phyloP scores from a whole-genome alignment of 2,329 filamentous ascomycete genomes.

The Aspergillus pseudotamarii region DNA sequence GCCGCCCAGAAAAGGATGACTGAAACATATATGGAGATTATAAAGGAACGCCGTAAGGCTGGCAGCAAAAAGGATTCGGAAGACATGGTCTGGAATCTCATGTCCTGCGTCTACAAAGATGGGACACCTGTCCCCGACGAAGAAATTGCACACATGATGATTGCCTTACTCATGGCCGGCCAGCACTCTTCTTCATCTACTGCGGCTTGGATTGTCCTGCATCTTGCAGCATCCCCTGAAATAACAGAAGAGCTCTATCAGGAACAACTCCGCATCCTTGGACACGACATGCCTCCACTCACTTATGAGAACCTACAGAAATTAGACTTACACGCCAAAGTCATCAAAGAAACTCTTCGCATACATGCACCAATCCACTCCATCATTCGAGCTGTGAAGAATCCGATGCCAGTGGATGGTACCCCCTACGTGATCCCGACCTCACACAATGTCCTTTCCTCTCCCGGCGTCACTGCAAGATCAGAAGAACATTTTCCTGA shows the following conservation, averaged over 20 bases:
- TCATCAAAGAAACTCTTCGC: slow-evolving; percentile 89
- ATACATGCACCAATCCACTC: slow-evolving; percentile 93
- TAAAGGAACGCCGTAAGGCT: slow-evolving; percentile 68
- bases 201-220: slow-evolving; percentile 81
- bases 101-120: slow-evolving; percentile 84
- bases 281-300: slow-evolving; percentile 72
- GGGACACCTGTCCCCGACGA: slow-evolving; percentile 76
- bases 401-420: slow-evolving; percentile 79
- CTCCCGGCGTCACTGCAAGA: slow-evolving; percentile 77
- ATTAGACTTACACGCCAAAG: slow-evolving; percentile 78
- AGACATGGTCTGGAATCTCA: slow-evolving; percentile 90
- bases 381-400: slow-evolving; percentile 89
- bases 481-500: slow-evolving; percentile 79
- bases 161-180: slow-evolving; percentile 87
- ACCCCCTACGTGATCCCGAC: slow-evolving; percentile 82
- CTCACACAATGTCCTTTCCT: slow-evolving; percentile 78
- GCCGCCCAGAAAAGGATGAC: slow-evolving; percentile 78
- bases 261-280: slow-evolving; percentile 76
- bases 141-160: slow-evolving; percentile 92
- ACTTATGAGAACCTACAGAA: slow-evolving; percentile 76
- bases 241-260: slow-evolving; percentile 79
- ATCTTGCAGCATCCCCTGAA: slow-evolving; percentile 76
- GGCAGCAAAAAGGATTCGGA: slow-evolving; percentile 56
- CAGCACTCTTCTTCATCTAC: slow-evolving; percentile 88
- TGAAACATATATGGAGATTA: slow-evolving; percentile 79